Base-by-base conservation (phyloP, 768 basidiomycete genomes). In the Boletus vermiculosoides region DNA sequence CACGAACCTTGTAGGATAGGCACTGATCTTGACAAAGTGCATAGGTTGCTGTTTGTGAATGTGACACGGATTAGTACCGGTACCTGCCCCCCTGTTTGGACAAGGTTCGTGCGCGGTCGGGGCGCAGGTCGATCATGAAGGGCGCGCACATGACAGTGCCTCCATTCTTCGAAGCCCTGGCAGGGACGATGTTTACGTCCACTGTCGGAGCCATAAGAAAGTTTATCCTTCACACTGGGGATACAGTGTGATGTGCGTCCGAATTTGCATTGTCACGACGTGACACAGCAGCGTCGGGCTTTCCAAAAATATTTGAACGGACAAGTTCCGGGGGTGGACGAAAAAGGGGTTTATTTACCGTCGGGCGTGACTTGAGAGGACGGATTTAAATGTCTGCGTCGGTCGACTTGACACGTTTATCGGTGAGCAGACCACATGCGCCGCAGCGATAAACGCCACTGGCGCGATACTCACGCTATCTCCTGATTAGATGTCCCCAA, bases 91-190 rank as follows among this genome's bases (percentile, higher is more conserved):
- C 34, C 40, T 47, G 54, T 62, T 56, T 50, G 48, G 39, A 20
- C 1, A 20, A 15, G 49, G 31, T 44, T 28, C 20, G 33, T 9
- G 39, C 49, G 20, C 45, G 9, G 36, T 56, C n/a, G 37, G 41
- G 22, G 51, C 45, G 31, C 51, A 34, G 55, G 58, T 63, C 66
- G 66, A 63, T 66, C 66, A 66, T 68, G 66, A 67, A 62, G 25
- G 48, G 31, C 50, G 47, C 7, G 54, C 53, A 25, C 28, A 25
- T 52, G 58, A 55, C 52, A 15, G 34, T 18, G 28, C 28, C 62
- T 67, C 61, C 66, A 67, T 69, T 67, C n/a, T 56, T 39, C 37
- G 31, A 15, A 33, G 20, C 33, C 59, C 52, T 46, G 52, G 45
- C 25, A 37, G 46, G 53, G 31, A 34, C 28, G 28, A 6, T 15